These are phyloP conservation scores for Elsinoe australis DNA, from an alignment of 2,329 filamentous ascomycete species.

Conservation along the genomic window DNA sequence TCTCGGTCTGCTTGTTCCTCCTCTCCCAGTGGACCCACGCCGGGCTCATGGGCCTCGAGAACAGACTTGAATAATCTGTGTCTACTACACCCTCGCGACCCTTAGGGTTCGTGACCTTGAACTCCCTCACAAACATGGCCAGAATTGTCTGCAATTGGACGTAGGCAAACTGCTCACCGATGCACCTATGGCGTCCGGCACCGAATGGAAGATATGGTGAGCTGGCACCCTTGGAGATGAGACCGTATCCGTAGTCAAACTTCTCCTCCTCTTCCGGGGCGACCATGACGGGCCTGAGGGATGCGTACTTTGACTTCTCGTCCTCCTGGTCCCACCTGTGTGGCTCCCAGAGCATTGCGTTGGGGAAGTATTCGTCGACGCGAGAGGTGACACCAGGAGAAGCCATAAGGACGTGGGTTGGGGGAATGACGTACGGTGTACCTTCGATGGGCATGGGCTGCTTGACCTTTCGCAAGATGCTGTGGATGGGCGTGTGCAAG, in stretches of 20 bases:
- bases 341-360: conserved; percentile 77
- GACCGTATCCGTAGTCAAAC: conserved; percentile 87
- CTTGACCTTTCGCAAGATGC: conserved; percentile 88
- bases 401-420: conserved; percentile 71
- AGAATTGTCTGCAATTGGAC: conserved; percentile 82
- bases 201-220: conserved; percentile 93
- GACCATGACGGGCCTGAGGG: conserved; percentile 26
- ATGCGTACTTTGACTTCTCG: conserved; percentile 35
- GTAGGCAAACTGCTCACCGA: conserved; percentile 94
- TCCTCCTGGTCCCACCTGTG: conserved; percentile 71
- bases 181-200: conserved; percentile 85
- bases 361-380: conserved; percentile 68
- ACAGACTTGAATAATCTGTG: conserved; percentile 57
- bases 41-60: conserved; percentile 39
- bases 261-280: conserved; percentile 52
- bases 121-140: conserved; percentile 64
- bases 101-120: conserved; percentile 71
- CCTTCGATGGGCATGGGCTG: conserved; percentile 75
- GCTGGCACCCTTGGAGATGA: conserved; percentile 81
- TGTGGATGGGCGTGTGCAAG: conserved; percentile 87
- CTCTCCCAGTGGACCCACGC: conserved; percentile 66
- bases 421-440: conserved; percentile 74
- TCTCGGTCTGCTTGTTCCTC: conserved; percentile 37
- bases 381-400: conserved; percentile 75
- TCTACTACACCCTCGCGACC: conserved; percentile 61